phyloP scores from a whole-genome alignment of 129 eudicot genomes.

The Saussurea involucrata region DNA sequence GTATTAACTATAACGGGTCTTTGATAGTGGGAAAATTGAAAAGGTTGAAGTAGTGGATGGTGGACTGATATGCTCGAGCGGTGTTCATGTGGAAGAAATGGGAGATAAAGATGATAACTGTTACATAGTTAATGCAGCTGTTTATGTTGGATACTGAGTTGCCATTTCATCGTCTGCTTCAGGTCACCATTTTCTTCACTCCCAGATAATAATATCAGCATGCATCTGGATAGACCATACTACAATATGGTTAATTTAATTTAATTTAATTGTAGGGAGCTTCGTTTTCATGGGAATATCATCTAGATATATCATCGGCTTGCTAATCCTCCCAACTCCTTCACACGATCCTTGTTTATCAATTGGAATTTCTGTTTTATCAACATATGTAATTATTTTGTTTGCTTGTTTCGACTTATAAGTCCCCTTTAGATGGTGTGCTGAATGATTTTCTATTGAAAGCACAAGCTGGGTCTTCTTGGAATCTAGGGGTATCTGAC shows the following conservation, averaged over 20 bases:
- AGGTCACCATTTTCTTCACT: constrained; percentile 18
- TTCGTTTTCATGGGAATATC: too few relatives aligned
- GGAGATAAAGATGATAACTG: constrained; percentile 92
- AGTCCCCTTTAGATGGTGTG: background rate
- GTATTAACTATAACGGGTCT: too few relatives aligned
- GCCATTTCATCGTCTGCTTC: background rate
- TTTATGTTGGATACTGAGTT: constrained; percentile 79
- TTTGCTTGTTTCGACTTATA: background rate
- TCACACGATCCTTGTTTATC: background rate
- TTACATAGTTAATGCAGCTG: constrained; percentile 95
- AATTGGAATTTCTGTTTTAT: background rate
- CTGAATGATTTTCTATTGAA: background rate
- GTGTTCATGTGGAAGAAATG: constrained; percentile 97
- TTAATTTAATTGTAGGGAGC: too few relatives aligned
- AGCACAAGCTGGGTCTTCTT: too few relatives aligned
- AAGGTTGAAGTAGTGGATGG: constrained; percentile 89
- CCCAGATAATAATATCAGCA: background rate
- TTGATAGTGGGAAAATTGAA: constrained; percentile 62
- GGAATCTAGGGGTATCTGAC: too few relatives aligned
- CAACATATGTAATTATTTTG: background rate
- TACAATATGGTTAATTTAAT: too few relatives aligned
- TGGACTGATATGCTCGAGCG: constrained; percentile 96
- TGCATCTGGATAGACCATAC: background rate
- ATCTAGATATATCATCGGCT: too few relatives aligned
- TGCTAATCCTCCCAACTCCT: background rate